Evolutionary conservation across 2,329 filamentous ascomycete species (phyloP).

Genomic region (Beauveria caledonica): DNA sequence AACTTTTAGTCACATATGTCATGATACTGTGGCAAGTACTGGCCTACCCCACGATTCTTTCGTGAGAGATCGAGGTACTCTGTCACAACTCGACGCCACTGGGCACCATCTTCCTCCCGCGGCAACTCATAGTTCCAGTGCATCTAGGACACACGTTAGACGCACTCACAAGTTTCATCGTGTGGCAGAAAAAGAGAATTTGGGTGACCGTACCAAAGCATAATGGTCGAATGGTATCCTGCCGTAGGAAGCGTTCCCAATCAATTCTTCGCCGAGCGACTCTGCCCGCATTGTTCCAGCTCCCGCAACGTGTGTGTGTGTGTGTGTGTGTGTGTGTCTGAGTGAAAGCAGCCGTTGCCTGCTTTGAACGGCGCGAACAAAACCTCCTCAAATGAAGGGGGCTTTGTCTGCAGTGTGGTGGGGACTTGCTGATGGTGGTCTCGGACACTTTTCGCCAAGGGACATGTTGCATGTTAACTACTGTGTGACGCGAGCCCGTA

Average conservation of each 20-base stretch:
- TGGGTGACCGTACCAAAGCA: background rate
- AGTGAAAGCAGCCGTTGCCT: background rate
- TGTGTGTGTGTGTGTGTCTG: background rate
- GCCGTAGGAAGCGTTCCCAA: background rate
- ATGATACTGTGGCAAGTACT: background rate
- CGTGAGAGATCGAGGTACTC: background rate
- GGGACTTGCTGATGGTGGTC: background rate
- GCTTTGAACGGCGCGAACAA: background rate
- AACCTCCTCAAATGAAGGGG: background rate
- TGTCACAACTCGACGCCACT: background rate
- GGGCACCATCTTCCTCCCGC: background rate
- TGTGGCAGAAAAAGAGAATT: background rate
- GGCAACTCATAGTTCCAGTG: background rate
- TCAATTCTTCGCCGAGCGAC: background rate
- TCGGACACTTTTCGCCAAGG: background rate
- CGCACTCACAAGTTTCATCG: no score
- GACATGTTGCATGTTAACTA: no score
- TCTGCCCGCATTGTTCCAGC: background rate
- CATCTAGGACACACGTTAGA: background rate
- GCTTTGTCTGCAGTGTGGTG: background rate
- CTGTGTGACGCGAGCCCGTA: background rate
- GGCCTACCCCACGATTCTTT: background rate
- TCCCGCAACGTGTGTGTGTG: background rate
- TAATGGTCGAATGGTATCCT: background rate
- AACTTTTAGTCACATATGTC: background rate